Percentiles rank a stretch among this genome's conserved stretches.
Evolutionary conservation across 352 stramenopile species (phyloP).

Genomic region (Phytopythium kandeliae): DNA sequence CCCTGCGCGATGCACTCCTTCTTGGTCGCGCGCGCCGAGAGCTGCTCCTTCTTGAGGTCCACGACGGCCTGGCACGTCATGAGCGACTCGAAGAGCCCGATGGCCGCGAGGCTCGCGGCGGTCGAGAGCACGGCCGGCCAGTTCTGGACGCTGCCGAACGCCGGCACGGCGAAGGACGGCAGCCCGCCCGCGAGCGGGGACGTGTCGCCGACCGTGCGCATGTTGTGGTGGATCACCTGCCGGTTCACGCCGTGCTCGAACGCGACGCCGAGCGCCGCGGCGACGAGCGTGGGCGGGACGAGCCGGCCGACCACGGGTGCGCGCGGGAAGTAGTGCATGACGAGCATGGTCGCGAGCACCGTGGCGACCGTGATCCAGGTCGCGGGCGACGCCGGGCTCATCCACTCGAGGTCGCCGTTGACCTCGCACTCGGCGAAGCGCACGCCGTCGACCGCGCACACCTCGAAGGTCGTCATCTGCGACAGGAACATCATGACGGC

Average conservation of each 20-base stretch:
- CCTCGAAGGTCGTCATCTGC: conserved; percentile 90
- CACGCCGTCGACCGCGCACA: conserved; percentile 46
- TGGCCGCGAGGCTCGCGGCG: conserved; percentile 86
- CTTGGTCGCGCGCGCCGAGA: conserved; percentile 48
- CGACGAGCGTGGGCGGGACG: conserved; percentile 79
- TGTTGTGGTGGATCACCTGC: conserved; percentile 59
- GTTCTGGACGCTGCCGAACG: conserved; percentile 40
- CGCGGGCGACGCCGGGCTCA: conserved; percentile 43
- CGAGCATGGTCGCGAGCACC: conserved; percentile 74
- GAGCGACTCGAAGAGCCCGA: conserved; percentile 93
- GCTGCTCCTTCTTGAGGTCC: conserved; percentile 79
- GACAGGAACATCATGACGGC: conserved; percentile 93
- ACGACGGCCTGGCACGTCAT: conserved; percentile 93
- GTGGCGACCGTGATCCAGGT: conserved; percentile 66
- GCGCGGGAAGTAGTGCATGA: conserved; percentile 83
- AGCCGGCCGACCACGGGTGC: conserved; percentile 51
- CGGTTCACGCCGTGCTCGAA: conserved; percentile 88
- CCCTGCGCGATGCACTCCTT: conserved; percentile 87
- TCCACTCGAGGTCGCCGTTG: conserved; percentile 62
- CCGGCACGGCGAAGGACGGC: conserved; percentile 43
- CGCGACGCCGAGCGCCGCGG: conserved; percentile 62
- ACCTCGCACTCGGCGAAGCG: conserved; percentile 77
- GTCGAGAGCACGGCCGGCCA: conserved; percentile 80
- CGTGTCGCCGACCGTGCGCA: conserved; percentile 75
- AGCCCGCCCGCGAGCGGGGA: conserved; percentile 46